Conservation (phyloP, 2,329 filamentous ascomycete species). For the Hansfordia pulvinata region DNA sequence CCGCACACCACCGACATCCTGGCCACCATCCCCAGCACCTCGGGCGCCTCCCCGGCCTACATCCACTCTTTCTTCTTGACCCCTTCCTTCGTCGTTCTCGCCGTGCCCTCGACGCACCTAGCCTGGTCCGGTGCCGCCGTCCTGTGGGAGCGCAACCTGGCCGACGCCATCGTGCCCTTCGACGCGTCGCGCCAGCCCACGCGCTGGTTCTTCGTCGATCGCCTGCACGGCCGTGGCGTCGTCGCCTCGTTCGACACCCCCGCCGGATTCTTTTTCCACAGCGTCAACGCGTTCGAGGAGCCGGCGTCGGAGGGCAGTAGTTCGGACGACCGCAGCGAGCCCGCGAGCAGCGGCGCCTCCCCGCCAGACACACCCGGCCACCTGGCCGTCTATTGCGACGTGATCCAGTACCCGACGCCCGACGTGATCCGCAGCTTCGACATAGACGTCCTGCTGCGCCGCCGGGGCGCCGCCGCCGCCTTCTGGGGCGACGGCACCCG, state of each 20-base stretch:
- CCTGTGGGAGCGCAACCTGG: slow-evolving; percentile 50
- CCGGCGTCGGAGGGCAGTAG: no score
- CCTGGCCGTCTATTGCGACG: slow-evolving; percentile 48
- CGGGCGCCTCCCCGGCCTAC: slow-evolving; percentile 46
- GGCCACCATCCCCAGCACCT: slow-evolving; percentile 45
- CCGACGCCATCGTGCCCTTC: slow-evolving; percentile 55
- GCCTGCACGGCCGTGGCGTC: slow-evolving; percentile 44
- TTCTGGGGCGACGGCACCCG: slow-evolving; percentile 27
- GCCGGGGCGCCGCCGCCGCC: slow-evolving; percentile 27
- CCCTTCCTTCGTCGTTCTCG: slow-evolving; percentile 56
- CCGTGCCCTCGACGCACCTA: slow-evolving; percentile 54
- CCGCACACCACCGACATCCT: slow-evolving; percentile 59
- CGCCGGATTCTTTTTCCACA: slow-evolving; percentile 69
- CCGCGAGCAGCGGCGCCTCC: no score
- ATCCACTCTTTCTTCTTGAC: slow-evolving; percentile 76
- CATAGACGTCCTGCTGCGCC: slow-evolving; percentile 51
- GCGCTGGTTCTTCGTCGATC: slow-evolving; percentile 65
- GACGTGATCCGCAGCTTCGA: slow-evolving; percentile 56
- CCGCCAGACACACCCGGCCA: no score
- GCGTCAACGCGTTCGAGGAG: slow-evolving; percentile 64
- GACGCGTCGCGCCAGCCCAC: slow-evolving; percentile 39
- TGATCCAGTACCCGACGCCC: slow-evolving; percentile 47
- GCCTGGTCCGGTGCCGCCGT: slow-evolving; percentile 43
- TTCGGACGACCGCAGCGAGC: slow-evolving; percentile 21
- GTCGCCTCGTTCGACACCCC: slow-evolving; percentile 55